A percentile compares a stretch with the other conserved stretches of the same genome.
Conservation (phyloP, 176 grass and related monocot genomes). For the Pontederia paniculata region DNA sequence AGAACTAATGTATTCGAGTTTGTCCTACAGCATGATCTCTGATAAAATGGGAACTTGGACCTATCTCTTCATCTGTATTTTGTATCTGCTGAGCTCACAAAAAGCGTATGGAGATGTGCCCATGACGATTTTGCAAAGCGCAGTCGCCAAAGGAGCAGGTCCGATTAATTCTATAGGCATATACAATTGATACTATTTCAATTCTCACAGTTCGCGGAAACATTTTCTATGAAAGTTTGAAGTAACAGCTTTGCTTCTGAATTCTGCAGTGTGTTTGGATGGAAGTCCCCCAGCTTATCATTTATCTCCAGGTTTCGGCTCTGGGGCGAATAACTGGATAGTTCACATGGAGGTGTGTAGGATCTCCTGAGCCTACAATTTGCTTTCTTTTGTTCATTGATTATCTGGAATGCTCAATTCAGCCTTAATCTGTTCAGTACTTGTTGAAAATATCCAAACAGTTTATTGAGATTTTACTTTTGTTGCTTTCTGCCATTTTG, state of each 20-base stretch:
- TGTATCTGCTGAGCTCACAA: constrained; percentile 17
- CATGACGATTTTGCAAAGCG: constrained; percentile 43
- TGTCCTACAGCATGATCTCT: constrained; percentile 17
- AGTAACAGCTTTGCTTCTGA: background rate
- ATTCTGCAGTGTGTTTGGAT: constrained; percentile 47
- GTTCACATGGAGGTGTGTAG: constrained; percentile 51
- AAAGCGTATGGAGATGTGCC: constrained; percentile 26
- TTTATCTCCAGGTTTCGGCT: constrained; percentile 51
- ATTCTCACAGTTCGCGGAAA: background rate
- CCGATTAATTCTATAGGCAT: background rate
- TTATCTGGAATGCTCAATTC: no score
- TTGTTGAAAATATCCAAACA: no score
- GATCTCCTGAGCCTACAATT: background rate
- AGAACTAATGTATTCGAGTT: background rate
- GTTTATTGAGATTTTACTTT: no score
- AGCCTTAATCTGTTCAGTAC: no score
- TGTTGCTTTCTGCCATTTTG: no score
- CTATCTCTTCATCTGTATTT: constrained; percentile 4
- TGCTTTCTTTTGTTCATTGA: no score
- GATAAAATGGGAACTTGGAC: constrained; percentile 13
- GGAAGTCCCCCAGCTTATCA: constrained; percentile 57
- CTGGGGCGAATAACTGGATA: constrained; percentile 60
- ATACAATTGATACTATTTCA: background rate
- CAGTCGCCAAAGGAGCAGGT: constrained; percentile 54
- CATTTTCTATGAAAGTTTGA: background rate